phyloP scores from a whole-genome alignment of 495 filamentous ascomycete genomes.

The Aspergillus panamensis region DNA sequence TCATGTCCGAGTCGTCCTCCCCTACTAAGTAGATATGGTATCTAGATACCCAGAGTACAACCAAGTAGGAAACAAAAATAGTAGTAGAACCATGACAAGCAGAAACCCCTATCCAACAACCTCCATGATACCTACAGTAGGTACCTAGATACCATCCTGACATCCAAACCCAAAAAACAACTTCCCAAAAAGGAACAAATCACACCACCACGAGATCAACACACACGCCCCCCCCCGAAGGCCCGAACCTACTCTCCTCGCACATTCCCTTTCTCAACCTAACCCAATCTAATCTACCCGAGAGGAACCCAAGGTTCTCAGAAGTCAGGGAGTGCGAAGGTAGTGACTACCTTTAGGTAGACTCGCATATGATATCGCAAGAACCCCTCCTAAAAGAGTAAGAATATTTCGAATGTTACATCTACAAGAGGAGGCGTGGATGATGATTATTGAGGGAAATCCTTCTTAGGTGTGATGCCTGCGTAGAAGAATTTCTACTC shows the following conservation, averaged over 20 bases:
- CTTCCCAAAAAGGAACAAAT: background rate
- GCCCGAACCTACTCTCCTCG: background rate
- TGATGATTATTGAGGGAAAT: background rate
- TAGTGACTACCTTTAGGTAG: background rate
- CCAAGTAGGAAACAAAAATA: too few species aligned
- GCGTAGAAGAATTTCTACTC: background rate
- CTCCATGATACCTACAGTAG: too few species aligned
- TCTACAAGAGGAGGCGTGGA: background rate
- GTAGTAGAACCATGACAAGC: too few species aligned
- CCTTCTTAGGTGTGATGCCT: background rate
- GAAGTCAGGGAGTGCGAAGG: background rate
- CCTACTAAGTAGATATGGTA: background rate
- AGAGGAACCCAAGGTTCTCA: background rate
- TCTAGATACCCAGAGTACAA: background rate
- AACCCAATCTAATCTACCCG: constrained; percentile 13
- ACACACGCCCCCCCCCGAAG: background rate
- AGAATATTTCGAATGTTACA: background rate
- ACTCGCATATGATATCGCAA: background rate
- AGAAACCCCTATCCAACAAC: too few species aligned
- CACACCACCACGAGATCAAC: background rate
- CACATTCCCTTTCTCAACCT: background rate
- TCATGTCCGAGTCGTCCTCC: too few species aligned
- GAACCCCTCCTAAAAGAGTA: background rate
- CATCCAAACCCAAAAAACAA: background rate
- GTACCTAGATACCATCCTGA: too few species aligned